Evolutionary conservation across 495 filamentous ascomycete genomes (phyloP), one percentile per base, ranked within the genome.

Genomic region (Physcia stellaris): DNA sequence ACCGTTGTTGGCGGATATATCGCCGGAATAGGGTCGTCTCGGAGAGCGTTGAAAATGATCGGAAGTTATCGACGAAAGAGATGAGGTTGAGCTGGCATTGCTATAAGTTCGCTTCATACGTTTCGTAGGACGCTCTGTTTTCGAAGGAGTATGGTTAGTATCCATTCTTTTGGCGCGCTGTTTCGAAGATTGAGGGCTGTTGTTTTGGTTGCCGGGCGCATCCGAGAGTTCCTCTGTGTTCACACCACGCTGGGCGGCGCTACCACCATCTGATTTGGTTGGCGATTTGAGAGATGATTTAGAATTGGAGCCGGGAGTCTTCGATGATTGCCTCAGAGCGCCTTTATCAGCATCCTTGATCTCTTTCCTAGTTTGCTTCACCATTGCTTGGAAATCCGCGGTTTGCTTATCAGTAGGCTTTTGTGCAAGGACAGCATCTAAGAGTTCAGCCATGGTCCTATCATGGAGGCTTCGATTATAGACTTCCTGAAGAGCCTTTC

Each of bases 351-450:
- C n/a, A n/a, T n/a, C 33, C 35, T 44, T 49, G 16, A 40, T 42
- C 19, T 51, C 42, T 45, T 50, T 60, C 40, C 54, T 55, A 28
- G 62, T 60, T 24, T 46, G 47, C 31, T 53, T 57, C 20, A 65
- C 57, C 20, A 59, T 59, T 6, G 42, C 50, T 32, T 65, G 58
- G 38, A 65, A 65, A 18, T 53, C 46, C 17, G 46, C 42, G 3
- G 50, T 57, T 43, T 65, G 62, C 32, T 59, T 41, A 27, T 47
- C 44, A 13, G 60, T 62, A 27, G 57, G 45, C 40, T 46, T 56
- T 35, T 62, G 62, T 10, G 55, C 50, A 36, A 65, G 49, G 7
- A 65, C 58, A 28, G 55, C 57, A 37, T 65, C 59, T 32, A 65
- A 38, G 22, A 66, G 49, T 37, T 61, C 55, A 21, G 57, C 58